These are phyloP conservation scores for Microcera coccophila DNA, from an alignment of 2,329 filamentous ascomycete genomes.

Conservation along the genomic window DNA sequence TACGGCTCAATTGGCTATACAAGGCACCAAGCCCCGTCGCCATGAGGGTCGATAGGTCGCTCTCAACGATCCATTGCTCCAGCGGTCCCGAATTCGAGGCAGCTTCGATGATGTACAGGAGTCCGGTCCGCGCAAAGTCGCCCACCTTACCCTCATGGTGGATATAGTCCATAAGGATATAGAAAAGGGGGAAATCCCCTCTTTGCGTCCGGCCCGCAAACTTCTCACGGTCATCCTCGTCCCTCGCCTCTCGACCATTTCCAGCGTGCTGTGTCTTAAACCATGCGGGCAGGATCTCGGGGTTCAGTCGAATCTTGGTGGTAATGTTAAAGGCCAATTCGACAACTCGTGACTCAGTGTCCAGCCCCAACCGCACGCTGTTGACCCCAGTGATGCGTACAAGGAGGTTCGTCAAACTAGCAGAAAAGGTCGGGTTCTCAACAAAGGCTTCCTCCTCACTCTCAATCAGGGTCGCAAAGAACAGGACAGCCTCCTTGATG, in stretches of 20 bases:
- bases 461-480: constrained; percentile 91
- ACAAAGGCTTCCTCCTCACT: constrained; percentile 95
- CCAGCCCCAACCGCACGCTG: constrained; percentile 67
- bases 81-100: constrained; percentile 76
- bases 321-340: constrained; percentile 94
- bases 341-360: constrained; percentile 84
- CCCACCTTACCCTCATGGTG: constrained; percentile 92
- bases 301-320: constrained; percentile 89
- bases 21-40: constrained; percentile 85
- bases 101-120: constrained; percentile 94
- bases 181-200: constrained; percentile 93
- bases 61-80: constrained; percentile 96
- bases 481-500: constrained; percentile 75
- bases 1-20: constrained; percentile 64
- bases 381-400: constrained; percentile 72
- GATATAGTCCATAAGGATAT: constrained; percentile 92
- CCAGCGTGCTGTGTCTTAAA: constrained; percentile 59
- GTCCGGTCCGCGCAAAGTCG: constrained; percentile 89
- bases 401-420: constrained; percentile 81
- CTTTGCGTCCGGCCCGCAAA: constrained; percentile 84
- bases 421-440: constrained; percentile 79
- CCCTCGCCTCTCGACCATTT: constrained; percentile 34
- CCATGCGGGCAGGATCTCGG: constrained; percentile 84
- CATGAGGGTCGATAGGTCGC: constrained; percentile 94
- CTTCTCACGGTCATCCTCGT: constrained; percentile 63